These are phyloP conservation scores for Cucumis melo DNA, from an alignment of 306 rosid species.

Conservation along the genomic window DNA sequence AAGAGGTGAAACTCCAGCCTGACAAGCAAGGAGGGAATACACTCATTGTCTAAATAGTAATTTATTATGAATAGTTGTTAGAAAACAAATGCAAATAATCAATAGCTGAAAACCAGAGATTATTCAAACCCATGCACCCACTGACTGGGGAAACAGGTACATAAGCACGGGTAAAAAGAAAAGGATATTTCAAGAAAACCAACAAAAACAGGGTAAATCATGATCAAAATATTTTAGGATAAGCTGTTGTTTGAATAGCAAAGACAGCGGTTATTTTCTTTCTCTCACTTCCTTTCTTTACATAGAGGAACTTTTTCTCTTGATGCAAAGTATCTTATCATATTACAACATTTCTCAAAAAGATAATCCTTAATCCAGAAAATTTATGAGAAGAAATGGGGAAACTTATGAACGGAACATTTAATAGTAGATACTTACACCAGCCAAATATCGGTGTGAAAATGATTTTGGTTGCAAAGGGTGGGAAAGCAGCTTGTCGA, in stretches of 20 bases:
- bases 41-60: not conserved
- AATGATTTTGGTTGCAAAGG: constrained; percentile 78
- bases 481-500: constrained; percentile 47
- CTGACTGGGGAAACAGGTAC: not conserved
- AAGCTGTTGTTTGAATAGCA: not conserved
- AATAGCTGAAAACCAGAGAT: not conserved
- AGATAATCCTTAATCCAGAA: not conserved
- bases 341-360: not conserved
- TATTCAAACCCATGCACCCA: not conserved
- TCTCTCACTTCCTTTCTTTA: not conserved
- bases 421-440: constrained; percentile 32
- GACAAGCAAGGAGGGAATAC: constrained; percentile 3
- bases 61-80: not conserved
- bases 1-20: constrained; percentile 86
- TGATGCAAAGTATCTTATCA: not conserved
- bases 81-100: not conserved
- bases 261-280: not conserved
- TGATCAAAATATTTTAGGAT: not conserved
- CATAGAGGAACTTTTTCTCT: not conserved
- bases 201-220: not conserved
- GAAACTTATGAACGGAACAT: not conserved
- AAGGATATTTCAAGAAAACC: not conserved
- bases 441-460: constrained; percentile 79
- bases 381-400: not conserved
- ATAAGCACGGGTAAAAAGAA: not conserved